These are phyloP conservation scores for Solanum hybrid DNA, from an alignment of 305 asterid species.

Conservation along the genomic window DNA sequence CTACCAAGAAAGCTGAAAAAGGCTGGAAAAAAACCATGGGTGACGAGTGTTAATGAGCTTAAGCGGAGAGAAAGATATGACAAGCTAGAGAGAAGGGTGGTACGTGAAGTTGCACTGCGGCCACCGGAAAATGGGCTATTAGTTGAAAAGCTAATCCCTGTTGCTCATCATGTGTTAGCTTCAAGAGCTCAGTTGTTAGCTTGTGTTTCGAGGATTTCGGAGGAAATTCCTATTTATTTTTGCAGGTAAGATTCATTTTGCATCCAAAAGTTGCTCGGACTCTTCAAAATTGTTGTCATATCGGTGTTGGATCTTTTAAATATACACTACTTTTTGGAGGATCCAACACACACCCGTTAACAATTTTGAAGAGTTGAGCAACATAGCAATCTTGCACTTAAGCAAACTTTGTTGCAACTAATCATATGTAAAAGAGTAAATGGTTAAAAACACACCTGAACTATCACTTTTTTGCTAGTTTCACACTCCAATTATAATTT, in stretches of 20 bases:
- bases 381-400: not conserved
- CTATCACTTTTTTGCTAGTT: not conserved
- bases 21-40: conserved; percentile 57
- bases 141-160: conserved; percentile 50
- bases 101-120: conserved; percentile 28
- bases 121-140: conserved; percentile 64
- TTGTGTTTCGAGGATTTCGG: conserved; percentile 39
- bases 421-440: not conserved
- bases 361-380: not conserved
- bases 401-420: not conserved
- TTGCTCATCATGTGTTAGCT: conserved; percentile 54
- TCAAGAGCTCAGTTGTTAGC: conserved; percentile 31
- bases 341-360: not conserved
- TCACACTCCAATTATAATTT: not conserved
- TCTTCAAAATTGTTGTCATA: not conserved
- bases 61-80: conserved; percentile 39
- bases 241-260: conserved; percentile 35
- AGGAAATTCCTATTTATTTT: conserved; percentile 27
- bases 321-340: not conserved
- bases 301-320: not conserved
- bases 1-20: conserved; percentile 35
- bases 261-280: not conserved
- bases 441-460: not conserved
- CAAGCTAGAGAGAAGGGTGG: conserved; percentile 30
- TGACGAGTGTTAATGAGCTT: conserved; percentile 42